Evolutionary conservation across 805 yeast species (phyloP).

Genomic region (Wickerhamiella allomyrinae): DNA sequence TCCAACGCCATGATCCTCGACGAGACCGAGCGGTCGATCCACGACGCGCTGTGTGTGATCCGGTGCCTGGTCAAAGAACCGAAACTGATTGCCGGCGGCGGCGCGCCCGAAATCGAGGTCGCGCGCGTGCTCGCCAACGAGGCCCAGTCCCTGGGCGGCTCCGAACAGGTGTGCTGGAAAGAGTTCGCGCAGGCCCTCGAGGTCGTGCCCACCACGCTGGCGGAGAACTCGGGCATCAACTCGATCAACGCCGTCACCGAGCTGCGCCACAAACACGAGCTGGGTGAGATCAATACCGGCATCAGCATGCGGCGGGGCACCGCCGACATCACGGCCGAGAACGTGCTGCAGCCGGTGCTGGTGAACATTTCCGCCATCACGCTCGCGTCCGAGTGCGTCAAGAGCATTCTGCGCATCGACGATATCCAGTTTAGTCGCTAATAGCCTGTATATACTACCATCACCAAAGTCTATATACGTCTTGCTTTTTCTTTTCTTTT

Average conservation of each 20-base stretch:
- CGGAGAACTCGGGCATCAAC: constrained; percentile 89
- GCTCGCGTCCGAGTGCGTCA: constrained; percentile 91
- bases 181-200: constrained; percentile 88
- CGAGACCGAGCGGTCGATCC: constrained; percentile 93
- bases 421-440: constrained; percentile 88
- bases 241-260: constrained; percentile 87
- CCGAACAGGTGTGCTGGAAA: constrained; percentile 79
- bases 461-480: no score
- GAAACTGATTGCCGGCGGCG: constrained; percentile 95
- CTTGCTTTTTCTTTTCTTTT: no score
- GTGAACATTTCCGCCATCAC: constrained; percentile 90
- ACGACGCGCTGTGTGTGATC: constrained; percentile 91
- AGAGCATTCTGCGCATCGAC: constrained; percentile 89
- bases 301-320: constrained; percentile 89
- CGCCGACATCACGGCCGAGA: constrained; percentile 83
- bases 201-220: constrained; percentile 84
- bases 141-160: constrained; percentile 55
- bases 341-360: constrained; percentile 89
- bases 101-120: constrained; percentile 92
- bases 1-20: constrained; percentile 82
- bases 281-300: constrained; percentile 88
- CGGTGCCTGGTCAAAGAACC: constrained; percentile 77
- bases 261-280: constrained; percentile 77
- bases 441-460: no score
- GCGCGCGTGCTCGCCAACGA: constrained; percentile 61